These are phyloP conservation scores for Carex cristatella DNA, from an alignment of 176 grass and related monocot genomes.

Conservation along the genomic window DNA sequence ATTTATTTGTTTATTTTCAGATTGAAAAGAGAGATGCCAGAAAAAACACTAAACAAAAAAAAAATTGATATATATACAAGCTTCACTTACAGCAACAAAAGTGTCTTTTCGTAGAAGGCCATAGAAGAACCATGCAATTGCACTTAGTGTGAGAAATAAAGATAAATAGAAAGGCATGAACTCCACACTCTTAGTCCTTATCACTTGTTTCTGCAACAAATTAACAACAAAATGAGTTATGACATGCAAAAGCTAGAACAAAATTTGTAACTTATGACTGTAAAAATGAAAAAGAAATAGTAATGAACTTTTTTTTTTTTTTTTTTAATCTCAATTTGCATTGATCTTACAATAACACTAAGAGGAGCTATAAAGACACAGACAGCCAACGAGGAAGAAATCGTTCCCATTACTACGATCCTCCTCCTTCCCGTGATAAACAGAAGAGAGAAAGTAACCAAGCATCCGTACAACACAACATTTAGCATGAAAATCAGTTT, in stretches of 20 bases:
- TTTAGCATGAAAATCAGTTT: slow-evolving; percentile 47
- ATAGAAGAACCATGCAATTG: slow-evolving; percentile 77
- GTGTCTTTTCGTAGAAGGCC: slow-evolving; percentile 59
- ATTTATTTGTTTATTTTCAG: too few species aligned
- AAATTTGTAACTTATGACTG: background rate
- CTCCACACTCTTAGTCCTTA: slow-evolving; percentile 82
- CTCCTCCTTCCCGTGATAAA: slow-evolving; percentile 29
- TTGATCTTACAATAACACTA: slow-evolving; percentile 61
- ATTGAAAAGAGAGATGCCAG: too few species aligned
- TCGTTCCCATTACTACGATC: slow-evolving; percentile 40
- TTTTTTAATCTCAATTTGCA: background rate
- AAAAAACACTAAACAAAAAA: background rate
- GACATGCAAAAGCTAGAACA: background rate
- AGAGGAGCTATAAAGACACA: slow-evolving; percentile 75
- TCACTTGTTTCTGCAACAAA: slow-evolving; percentile 58
- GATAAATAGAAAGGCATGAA: slow-evolving; percentile 82
- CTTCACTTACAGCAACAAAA: slow-evolving; percentile 49
- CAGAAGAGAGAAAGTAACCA: slow-evolving; percentile 39
- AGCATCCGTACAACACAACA: slow-evolving; percentile 38
- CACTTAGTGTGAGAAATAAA: slow-evolving; percentile 80
- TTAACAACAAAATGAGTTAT: background rate
- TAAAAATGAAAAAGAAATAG: background rate
- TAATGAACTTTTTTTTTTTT: background rate
- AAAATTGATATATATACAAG: background rate
- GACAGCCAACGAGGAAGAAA: slow-evolving; percentile 59